Conservation (phyloP, 2,329 filamentous ascomycete genomes). For the Taxawa tesnikishii region DNA sequence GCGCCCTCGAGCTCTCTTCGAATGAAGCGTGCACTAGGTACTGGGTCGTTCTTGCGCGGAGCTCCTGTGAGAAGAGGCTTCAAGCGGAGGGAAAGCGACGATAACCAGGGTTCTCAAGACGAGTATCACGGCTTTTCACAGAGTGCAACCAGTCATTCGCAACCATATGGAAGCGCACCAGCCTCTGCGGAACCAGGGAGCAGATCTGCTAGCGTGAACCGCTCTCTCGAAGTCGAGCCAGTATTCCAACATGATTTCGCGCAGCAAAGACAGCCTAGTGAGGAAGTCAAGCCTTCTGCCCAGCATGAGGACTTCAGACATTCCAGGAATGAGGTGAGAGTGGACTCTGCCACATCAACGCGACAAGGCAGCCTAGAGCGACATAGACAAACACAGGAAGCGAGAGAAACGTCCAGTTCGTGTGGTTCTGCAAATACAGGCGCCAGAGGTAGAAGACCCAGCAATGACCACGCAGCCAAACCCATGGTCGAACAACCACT, state of each 20-base stretch:
- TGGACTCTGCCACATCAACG: constrained; percentile 16
- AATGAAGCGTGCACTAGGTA: constrained; percentile 62
- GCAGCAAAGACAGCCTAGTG: constrained; percentile 10
- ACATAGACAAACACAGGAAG: constrained; percentile 10
- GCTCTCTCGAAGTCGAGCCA: constrained; percentile 13
- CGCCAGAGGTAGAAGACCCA: constrained; percentile 6
- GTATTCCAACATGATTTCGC: constrained; percentile 23
- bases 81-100: constrained; percentile 44
- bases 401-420: constrained; percentile 1
- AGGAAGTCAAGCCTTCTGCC: constrained; percentile 13
- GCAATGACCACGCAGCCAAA: constrained; percentile 13
- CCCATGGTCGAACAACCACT: constrained; percentile 17
- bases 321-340: constrained; percentile 14
- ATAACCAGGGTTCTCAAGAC: constrained; percentile 27
- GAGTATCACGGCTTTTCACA: constrained; percentile 18
- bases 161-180: constrained; percentile 14
- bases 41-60: constrained; percentile 67
- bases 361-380: constrained; percentile 19
- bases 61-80: constrained; percentile 58
- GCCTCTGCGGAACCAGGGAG: constrained; percentile 13
- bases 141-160: constrained; percentile 14
- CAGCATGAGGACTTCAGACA: constrained; percentile 13
- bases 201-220: constrained; percentile 17
- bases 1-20: constrained; percentile 63
- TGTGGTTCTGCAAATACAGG: not conserved